phyloP scores from a whole-genome alignment of 2,329 filamentous ascomycete species.

The Botrytis cinerea region DNA sequence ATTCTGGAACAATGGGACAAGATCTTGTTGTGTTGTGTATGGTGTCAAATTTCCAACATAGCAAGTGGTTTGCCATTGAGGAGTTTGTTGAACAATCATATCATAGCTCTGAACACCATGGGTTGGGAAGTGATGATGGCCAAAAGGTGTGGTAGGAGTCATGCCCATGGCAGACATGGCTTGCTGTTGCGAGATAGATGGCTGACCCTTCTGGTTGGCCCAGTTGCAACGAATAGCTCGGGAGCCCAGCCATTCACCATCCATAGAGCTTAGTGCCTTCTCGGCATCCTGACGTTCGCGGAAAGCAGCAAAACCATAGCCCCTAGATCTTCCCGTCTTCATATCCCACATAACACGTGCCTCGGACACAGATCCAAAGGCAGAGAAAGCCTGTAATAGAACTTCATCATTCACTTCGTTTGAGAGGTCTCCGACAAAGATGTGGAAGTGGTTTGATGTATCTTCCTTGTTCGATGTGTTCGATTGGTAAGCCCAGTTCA shows the following conservation, averaged over 20 bases:
- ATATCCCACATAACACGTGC: constrained; percentile 99
- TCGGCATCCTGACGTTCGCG: constrained; percentile 91
- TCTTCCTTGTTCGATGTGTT: constrained; percentile 95
- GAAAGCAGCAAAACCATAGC: constrained; percentile 97
- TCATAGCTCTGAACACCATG: constrained; percentile 97
- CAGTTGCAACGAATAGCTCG: constrained; percentile 99
- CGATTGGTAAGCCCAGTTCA: constrained; percentile 99
- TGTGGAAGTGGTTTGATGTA: constrained; percentile 97
- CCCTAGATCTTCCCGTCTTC: constrained; percentile 97
- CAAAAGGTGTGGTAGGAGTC: constrained; percentile 94
- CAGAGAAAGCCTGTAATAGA: constrained; percentile 88
- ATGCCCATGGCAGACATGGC: constrained; percentile 97
- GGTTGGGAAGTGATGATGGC: constrained; percentile 96
- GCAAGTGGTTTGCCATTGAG: constrained; percentile 96
- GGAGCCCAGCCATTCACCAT: constrained; percentile 97
- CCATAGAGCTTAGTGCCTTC: constrained; percentile 95
- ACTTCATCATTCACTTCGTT: constrained; percentile 99
- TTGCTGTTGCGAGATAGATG: constrained; percentile 96
- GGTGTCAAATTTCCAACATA: constrained; percentile 98
- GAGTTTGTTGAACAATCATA: constrained; percentile 93
- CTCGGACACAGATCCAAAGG: constrained; percentile 93
- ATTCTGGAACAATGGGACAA: constrained; percentile 98
- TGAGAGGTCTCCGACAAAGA: constrained; percentile 95
- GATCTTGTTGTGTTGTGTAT: constrained; percentile 94
- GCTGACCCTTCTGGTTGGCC: constrained; percentile 99